Conservation (phyloP, 2,329 filamentous ascomycete genomes). For the Diaporthe citri region DNA sequence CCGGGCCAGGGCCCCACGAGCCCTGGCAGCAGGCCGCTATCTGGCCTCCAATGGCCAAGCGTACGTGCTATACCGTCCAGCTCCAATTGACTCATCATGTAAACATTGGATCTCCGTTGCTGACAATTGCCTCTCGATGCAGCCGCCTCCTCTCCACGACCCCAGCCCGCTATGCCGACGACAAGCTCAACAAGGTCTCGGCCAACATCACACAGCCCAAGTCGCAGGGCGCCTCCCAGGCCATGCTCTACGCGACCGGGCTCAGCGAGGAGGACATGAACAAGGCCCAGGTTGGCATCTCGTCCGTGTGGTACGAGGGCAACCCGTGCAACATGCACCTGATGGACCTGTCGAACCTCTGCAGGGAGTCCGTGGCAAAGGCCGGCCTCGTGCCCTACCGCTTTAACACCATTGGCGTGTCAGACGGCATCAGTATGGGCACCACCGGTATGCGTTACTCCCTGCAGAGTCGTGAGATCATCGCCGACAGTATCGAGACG, state of each 20-base stretch:
- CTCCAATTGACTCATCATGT: constrained; percentile 13
- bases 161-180: constrained; percentile 60
- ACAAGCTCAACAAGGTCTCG: constrained; percentile 85
- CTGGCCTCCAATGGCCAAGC: constrained; percentile 42
- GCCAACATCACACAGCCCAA: constrained; percentile 93
- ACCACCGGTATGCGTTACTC: constrained; percentile 97
- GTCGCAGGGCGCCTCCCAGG: constrained; percentile 97
- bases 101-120: neutral
- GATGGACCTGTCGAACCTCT: constrained; percentile 85
- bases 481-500: constrained; percentile 98
- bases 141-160: constrained; percentile 67
- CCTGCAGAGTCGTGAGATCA: constrained; percentile 93
- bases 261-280: constrained; percentile 88
- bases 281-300: constrained; percentile 98
- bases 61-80: constrained; percentile 38
- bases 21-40: constrained; percentile 38
- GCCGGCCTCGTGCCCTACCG: constrained; percentile 92
- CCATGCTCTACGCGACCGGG: constrained; percentile 98
- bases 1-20: constrained; percentile 43
- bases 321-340: constrained; percentile 99
- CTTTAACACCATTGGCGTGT: constrained; percentile 99
- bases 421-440: constrained; percentile 98
- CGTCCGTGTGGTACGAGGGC: constrained; percentile 96
- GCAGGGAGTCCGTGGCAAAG: constrained; percentile 71
- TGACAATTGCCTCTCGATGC: constrained; percentile 28